A percentile compares a stretch with the other conserved stretches of the same genome.
Conservation (phyloP, 2,329 filamentous ascomycete species). For the Chaetomium olivaceum region DNA sequence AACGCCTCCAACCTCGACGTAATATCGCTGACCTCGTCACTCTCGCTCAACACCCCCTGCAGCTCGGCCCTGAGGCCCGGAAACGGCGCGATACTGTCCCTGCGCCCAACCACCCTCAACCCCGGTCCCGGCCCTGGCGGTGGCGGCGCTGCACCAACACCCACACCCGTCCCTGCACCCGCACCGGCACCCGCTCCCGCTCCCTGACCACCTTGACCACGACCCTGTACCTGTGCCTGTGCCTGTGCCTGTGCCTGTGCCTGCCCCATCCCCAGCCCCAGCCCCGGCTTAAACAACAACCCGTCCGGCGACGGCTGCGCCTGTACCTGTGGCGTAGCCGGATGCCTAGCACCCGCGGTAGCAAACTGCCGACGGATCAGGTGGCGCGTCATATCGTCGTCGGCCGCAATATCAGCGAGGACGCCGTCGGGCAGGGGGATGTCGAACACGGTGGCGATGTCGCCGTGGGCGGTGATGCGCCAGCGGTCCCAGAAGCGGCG, state of each 20-base stretch:
- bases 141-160: too few relatives aligned
- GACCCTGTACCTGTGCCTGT: too few relatives aligned
- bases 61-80: constrained; percentile 54
- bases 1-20: constrained; percentile 49
- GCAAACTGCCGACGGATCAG: constrained; percentile 58
- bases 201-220: too few relatives aligned
- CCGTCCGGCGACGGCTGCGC: too few relatives aligned
- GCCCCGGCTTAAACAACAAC: too few relatives aligned
- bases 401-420: constrained; percentile 57
- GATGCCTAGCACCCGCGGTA: not conserved
- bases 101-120: constrained; percentile 43
- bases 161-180: too few relatives aligned
- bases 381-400: constrained; percentile 60
- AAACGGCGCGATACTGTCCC: constrained; percentile 58
- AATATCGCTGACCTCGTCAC: constrained; percentile 49
- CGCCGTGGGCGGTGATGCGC: constrained; percentile 69
- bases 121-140: not conserved
- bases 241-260: too few relatives aligned
- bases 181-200: too few relatives aligned
- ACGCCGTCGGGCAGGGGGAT: constrained; percentile 65
- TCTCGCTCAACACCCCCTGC: constrained; percentile 50
- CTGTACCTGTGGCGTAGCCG: too few relatives aligned
- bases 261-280: too few relatives aligned
- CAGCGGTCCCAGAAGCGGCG: constrained; percentile 65
- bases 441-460: constrained; percentile 72